Evolutionary conservation across 225 moss, liverwort and hornwort species (phyloP).

Genomic region (Marchantia polymorpha): DNA sequence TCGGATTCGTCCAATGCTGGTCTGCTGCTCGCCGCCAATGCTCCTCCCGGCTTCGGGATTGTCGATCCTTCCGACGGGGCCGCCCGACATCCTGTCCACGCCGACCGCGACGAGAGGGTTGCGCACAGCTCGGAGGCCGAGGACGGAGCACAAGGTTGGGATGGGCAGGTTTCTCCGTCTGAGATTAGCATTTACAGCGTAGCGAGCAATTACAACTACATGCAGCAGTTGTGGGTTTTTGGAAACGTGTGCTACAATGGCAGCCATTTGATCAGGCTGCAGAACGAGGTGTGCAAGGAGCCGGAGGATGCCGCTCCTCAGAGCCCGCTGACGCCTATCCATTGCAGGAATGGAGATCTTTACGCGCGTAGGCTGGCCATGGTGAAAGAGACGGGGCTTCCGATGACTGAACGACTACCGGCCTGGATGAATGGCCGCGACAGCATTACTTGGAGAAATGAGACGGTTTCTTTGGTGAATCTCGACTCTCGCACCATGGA

Average conservation of each 20-base stretch:
- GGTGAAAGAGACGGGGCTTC: conserved; percentile 18
- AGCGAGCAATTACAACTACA: neutral
- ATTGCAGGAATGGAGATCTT: conserved; percentile 6
- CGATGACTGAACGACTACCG: neutral
- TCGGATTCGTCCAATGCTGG: neutral
- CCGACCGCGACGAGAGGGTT: neutral
- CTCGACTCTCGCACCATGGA: conserved; percentile 9
- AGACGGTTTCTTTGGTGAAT: conserved; percentile 18
- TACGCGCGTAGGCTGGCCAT: neutral
- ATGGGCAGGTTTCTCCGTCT: neutral
- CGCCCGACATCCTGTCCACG: neutral
- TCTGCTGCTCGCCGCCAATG: too few relatives aligned
- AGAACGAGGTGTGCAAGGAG: conserved; percentile 16
- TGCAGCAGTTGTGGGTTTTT: conserved; percentile 27
- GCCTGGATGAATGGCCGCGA: neutral
- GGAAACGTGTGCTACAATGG: conserved; percentile 36
- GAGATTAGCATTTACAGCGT: conserved; percentile 23
- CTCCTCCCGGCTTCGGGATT: too few relatives aligned
- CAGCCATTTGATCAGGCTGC: conserved; percentile 22
- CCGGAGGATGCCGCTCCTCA: conserved; percentile 15
- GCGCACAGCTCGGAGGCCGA: neutral
- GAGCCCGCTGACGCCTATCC: conserved; percentile 3
- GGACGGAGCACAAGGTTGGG: neutral
- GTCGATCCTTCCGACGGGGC: too few relatives aligned
- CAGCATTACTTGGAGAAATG: conserved; percentile 21